Base-by-base conservation (phyloP, 2,329 filamentous ascomycete genomes). In the Periconia sp. region DNA sequence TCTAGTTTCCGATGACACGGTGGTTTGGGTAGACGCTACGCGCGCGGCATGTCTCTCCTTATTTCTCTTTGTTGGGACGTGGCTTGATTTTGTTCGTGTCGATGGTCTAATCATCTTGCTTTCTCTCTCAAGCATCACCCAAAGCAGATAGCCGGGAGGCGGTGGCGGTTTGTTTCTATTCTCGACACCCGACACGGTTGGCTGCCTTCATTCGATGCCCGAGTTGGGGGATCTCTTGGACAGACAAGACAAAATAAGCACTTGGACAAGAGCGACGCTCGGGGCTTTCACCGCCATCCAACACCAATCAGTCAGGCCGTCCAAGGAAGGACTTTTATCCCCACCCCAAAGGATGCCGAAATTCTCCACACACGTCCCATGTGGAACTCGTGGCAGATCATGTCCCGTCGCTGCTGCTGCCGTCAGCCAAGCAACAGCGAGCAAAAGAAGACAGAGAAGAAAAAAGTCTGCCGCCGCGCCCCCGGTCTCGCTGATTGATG, bases 211-310 rank as follows among this genome's bases (percentile, higher is more conserved):
- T 27, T 27, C 5, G 23, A 27, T 27, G 23, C 23, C 23, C 23
- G 23, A 27, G 23, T 27, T 27, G 23, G 23, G 23, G 23, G 23
- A 5, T 37, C 15, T n/a, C 10, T 11, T 37, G 10, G 33, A 14
- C 33, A 7, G 33, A 23, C 45, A 49, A 49, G 47, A 49, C 31
- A 42, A 44, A 43, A 56, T 56, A 52, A 59, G 56, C 53, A 54
- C 48, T 54, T 45, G 53, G 41, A 46, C 42, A 45, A 45, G 43
- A 45, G 33, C 33, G 33, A 13, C 33, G 23, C 18, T 44, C 42
- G 42, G 42, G 23, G 31, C 19, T 31, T 23, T 13, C 1, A 31
- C 27, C 33, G 14, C 33, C 33, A 14, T n/a, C 33, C 33, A 37
- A 37, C 5, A 37, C 33, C 33, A 37, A 37, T 37, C 33, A 37